Conservation (phyloP, 2,329 filamentous ascomycete genomes). For the Aureobasidium sp. region DNA sequence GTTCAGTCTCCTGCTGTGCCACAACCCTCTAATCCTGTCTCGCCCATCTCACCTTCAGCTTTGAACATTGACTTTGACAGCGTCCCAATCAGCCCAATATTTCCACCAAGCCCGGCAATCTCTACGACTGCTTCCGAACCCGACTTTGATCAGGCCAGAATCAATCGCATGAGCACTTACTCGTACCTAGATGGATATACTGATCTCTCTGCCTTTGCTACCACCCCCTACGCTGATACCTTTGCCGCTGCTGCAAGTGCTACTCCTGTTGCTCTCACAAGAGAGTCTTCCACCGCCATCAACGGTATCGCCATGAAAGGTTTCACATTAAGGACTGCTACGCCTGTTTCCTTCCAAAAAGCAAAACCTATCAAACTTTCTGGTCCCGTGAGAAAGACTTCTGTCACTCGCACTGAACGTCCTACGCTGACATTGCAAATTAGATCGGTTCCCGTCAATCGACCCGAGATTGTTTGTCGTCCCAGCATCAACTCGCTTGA, state of each 20-base stretch:
- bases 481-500: neutral
- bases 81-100: neutral
- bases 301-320: neutral
- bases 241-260: neutral
- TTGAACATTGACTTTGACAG: neutral
- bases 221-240: neutral
- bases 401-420: neutral
- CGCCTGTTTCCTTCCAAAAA: neutral
- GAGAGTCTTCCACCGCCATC: neutral
- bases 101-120: no score
- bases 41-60: neutral
- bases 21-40: neutral
- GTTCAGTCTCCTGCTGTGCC: neutral
- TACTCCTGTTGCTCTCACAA: neutral
- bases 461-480: neutral
- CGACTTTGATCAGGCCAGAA: neutral
- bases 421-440: neutral
- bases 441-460: neutral
- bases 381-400: neutral
- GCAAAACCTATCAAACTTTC: neutral
- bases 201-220: neutral
- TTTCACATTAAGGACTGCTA: neutral
- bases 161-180: slow-evolving; percentile 1
- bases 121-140: neutral
- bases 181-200: neutral